Evolutionary conservation across 352 stramenopile genomes (phyloP), one percentile per base, ranked within the genome.

Genomic region (Phytophthora capsici): DNA sequence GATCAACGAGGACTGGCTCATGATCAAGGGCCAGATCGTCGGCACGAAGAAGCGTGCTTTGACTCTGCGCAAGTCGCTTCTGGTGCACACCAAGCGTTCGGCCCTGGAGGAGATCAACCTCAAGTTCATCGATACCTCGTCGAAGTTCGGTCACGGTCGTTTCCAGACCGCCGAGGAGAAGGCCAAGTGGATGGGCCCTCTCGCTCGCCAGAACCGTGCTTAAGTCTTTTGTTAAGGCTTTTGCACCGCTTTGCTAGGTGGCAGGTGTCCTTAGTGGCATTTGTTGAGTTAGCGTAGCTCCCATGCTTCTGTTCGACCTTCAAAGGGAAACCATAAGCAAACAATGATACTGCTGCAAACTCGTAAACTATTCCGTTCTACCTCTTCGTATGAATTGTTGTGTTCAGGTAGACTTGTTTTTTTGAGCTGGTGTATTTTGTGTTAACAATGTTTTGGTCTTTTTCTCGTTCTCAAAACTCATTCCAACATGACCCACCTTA

Each of bases 81-180:
- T 99, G 74, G 94, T 98, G 69, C 96, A 99, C 86, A 98, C 93
- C 62, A 98, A 96, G 75, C 93, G 97, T 70, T 97, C 95, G 76
- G 97, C 99, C 65, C 86, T 99, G 62, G 98, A 99, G 80, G 84
- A 96, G 66, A 98, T 98, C 81, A 94, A 88, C 68, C 86, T 98
- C 81, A 96, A 96, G 84, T 98, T 98, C 75, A 98, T 98, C 82
- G 93, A 98, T 77, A 98, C 93, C 62, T 98, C 91, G 73, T 99
- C 96, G 58, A 99, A 99, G 92, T 98, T 99, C 82, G 98, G 98
- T 74, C 98, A 99, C 86, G 98, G 98, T 87, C 95, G 98, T 58
- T 99, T 99, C 97, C 98, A 99, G 88, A 99, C 98, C 46, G 80
- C 80, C 20, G 98, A 99, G 66, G 98, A 99, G 85, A 99, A 99